These are phyloP conservation scores for Paecilomyces fulvus DNA, from an alignment of 2,329 filamentous ascomycete genomes.

Conservation along the genomic window DNA sequence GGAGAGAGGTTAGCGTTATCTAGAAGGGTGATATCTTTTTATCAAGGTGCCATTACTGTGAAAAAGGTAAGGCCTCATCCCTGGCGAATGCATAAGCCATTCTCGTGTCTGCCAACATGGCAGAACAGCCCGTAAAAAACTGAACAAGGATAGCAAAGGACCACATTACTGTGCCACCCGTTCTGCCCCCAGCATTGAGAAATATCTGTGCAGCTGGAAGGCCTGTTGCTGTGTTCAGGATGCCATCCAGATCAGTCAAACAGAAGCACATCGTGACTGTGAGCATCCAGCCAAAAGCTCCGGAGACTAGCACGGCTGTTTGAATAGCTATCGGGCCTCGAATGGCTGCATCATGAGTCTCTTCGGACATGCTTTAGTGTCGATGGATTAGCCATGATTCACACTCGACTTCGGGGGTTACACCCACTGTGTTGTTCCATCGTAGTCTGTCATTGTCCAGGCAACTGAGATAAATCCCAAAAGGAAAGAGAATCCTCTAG, in stretches of 20 bases:
- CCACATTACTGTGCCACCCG: slow-evolving; percentile 53
- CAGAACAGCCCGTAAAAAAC: slow-evolving; percentile 56
- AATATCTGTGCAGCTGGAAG: slow-evolving; percentile 53
- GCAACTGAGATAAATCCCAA: slow-evolving; percentile 42
- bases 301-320: slow-evolving; percentile 52
- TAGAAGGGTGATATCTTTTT: neutral
- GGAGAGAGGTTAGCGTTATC: slow-evolving; percentile 1
- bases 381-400: slow-evolving; percentile 13
- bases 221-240: slow-evolving; percentile 50
- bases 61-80: slow-evolving; percentile 54
- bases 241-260: slow-evolving; percentile 48
- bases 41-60: slow-evolving; percentile 32
- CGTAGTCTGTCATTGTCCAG: slow-evolving; percentile 60
- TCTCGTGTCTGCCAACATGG: slow-evolving; percentile 55
- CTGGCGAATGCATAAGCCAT: slow-evolving; percentile 56
- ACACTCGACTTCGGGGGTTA: slow-evolving; percentile 7
- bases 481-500: slow-evolving; percentile 53
- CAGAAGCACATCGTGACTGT: slow-evolving; percentile 58
- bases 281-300: slow-evolving; percentile 52
- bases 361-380: slow-evolving; percentile 51
- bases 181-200: slow-evolving; percentile 50
- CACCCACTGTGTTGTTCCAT: slow-evolving; percentile 55
- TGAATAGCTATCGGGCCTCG: slow-evolving; percentile 53
- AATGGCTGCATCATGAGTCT: slow-evolving; percentile 55
- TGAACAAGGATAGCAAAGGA: slow-evolving; percentile 55